These are phyloP conservation scores for Tetrapisispora iriomotensis DNA, from an alignment of 805 yeast species.

Conservation along the genomic window DNA sequence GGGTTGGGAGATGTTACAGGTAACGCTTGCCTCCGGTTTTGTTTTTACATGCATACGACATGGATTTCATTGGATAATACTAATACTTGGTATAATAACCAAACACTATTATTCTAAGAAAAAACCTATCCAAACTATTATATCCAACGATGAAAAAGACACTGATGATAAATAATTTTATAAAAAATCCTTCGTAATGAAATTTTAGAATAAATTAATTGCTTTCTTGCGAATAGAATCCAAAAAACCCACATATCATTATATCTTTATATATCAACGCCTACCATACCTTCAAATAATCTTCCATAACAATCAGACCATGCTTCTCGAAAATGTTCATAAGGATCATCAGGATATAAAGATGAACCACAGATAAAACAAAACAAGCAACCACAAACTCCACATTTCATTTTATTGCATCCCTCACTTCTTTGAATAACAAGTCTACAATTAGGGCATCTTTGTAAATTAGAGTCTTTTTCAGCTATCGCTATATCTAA, in stretches of 20 bases:
- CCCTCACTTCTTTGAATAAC: constrained; percentile 50
- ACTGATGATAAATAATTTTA: background rate
- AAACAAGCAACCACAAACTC: constrained; percentile 38
- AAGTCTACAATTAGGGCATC: constrained; percentile 45
- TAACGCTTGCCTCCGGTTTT: constrained; percentile 16
- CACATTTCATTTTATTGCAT: constrained; percentile 54
- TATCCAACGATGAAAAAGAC: background rate
- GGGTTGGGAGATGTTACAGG: constrained; percentile 16
- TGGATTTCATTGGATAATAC: constrained; percentile 8
- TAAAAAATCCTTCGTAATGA: too few species aligned
- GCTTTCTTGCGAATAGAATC: too few species aligned
- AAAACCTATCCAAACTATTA: background rate
- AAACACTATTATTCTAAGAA: constrained; percentile 7
- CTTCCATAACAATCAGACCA: constrained; percentile 37
- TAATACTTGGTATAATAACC: constrained; percentile 8
- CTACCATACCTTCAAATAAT: constrained; percentile 45
- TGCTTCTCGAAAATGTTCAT: constrained; percentile 40
- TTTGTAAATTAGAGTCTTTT: constrained; percentile 34
- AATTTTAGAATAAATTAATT: too few species aligned
- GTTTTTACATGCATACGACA: constrained; percentile 13
- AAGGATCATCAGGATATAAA: constrained; percentile 35
- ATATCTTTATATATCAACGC: constrained; percentile 19
- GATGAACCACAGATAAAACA: constrained; percentile 46
- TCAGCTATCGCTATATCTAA: constrained; percentile 36
- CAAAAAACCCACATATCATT: too few species aligned